A percentile compares a stretch with the other conserved stretches of the same genome.
Evolutionary conservation across 148 eudicot species (phyloP).

Genomic region (Fagopyrum tataricum): DNA sequence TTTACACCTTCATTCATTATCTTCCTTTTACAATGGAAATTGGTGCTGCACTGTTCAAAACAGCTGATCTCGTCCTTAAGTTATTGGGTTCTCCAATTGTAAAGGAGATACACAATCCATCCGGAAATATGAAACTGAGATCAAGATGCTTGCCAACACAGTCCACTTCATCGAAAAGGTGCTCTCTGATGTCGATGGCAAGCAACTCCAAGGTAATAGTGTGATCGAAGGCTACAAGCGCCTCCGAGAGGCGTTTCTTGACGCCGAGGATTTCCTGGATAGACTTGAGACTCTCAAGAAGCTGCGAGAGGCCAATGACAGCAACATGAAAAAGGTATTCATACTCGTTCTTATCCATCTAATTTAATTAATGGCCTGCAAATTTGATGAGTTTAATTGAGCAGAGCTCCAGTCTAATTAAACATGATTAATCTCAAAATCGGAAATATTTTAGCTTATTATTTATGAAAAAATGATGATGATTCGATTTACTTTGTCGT

Average conservation of each 20-base stretch:
- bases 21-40: not conserved
- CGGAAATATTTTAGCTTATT: too few relatives aligned
- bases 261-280: not conserved
- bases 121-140: not conserved
- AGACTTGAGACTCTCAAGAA: not conserved
- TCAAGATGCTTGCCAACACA: not conserved
- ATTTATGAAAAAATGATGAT: too few relatives aligned
- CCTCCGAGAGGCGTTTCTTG: constrained; percentile 5
- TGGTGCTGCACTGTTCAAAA: not conserved
- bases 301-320: not conserved
- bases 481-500: not conserved
- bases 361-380: too few relatives aligned
- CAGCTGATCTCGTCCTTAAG: not conserved
- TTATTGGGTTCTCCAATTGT: not conserved
- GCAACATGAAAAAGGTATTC: not conserved
- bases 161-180: not conserved
- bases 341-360: too few relatives aligned
- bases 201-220: not conserved
- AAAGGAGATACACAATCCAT: not conserved
- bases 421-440: too few relatives aligned
- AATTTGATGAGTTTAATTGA: too few relatives aligned
- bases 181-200: not conserved
- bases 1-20: too few relatives aligned
- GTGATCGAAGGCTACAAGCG: not conserved
- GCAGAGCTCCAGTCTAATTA: too few relatives aligned